Conservation (phyloP, 441 rosid species). For the Croton setiger region DNA sequence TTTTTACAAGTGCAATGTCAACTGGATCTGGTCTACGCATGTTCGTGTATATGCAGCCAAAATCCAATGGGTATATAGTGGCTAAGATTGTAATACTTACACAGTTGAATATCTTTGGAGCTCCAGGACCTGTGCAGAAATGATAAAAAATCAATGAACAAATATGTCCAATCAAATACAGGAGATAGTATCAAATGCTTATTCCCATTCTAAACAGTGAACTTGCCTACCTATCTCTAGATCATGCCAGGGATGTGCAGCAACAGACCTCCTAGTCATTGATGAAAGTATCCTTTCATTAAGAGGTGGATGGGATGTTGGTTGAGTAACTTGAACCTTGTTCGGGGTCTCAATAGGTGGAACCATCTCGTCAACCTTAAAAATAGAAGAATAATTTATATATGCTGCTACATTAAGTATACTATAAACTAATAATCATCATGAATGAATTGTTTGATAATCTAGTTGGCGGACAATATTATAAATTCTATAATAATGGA, state of each 20-base stretch:
- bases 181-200: neutral
- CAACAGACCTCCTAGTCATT: constrained; percentile 66
- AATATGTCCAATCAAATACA: neutral
- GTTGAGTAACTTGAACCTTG: constrained; percentile 37
- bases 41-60: neutral
- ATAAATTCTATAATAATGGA: too few species aligned
- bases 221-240: constrained; percentile 69
- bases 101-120: constrained; percentile 87
- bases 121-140: constrained; percentile 70
- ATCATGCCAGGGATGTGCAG: constrained; percentile 99
- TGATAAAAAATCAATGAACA: neutral
- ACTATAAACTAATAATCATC: neutral
- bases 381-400: neutral
- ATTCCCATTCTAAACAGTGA: neutral
- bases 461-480: too few species aligned
- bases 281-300: constrained; percentile 91
- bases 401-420: neutral
- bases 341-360: constrained; percentile 55
- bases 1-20: constrained; percentile 9
- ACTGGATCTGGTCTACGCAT: neutral
- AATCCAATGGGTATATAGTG: neutral
- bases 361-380: constrained; percentile 51
- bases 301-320: constrained; percentile 57
- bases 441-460: neutral
- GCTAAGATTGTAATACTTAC: constrained; percentile 38